Evolutionary conservation across 1,284 basidiomycete species (phyloP).

Genomic region (Cutaneotrichosporon mucoides): DNA sequence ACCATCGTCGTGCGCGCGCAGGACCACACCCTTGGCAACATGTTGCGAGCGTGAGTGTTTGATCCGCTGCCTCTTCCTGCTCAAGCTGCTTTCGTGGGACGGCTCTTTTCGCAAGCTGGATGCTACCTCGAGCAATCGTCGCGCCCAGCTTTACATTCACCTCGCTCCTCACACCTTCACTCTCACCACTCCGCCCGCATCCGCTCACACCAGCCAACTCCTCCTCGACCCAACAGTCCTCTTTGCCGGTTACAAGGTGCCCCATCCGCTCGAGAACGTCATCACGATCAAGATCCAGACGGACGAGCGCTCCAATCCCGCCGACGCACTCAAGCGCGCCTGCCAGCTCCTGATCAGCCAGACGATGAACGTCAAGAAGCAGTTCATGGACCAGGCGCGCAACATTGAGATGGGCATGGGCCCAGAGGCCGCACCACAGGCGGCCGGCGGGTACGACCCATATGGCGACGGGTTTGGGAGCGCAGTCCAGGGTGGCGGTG

Average conservation of each 20-base stretch:
- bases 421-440: slow-evolving; percentile 29
- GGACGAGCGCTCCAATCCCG: slow-evolving; percentile 78
- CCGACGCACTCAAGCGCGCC: slow-evolving; percentile 76
- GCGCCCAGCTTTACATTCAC: too few species aligned
- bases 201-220: slow-evolving; percentile 63
- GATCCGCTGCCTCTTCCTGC: neutral
- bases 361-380: slow-evolving; percentile 54
- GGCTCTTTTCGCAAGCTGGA: too few species aligned
- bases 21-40: slow-evolving; percentile 94
- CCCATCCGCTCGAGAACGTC: slow-evolving; percentile 90
- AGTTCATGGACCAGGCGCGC: slow-evolving; percentile 53
- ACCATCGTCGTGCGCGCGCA: slow-evolving; percentile 92
- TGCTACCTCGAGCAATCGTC: neutral
- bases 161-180: slow-evolving; percentile 1
- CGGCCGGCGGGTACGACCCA: slow-evolving; percentile 35
- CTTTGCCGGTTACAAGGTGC: slow-evolving; percentile 97
- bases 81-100: too few species aligned
- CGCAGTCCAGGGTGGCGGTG: slow-evolving; percentile 15
- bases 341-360: slow-evolving; percentile 77
- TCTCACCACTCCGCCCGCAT: neutral
- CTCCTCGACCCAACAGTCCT: slow-evolving; percentile 77
- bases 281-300: slow-evolving; percentile 95
- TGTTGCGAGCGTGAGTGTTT: slow-evolving; percentile 79
- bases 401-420: slow-evolving; percentile 50
- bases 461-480: slow-evolving; percentile 40